A percentile compares a stretch with the other conserved stretches of the same genome.
phyloP scores from a whole-genome alignment of 73 alveolate species.

The Paramecium pentaurelia region DNA sequence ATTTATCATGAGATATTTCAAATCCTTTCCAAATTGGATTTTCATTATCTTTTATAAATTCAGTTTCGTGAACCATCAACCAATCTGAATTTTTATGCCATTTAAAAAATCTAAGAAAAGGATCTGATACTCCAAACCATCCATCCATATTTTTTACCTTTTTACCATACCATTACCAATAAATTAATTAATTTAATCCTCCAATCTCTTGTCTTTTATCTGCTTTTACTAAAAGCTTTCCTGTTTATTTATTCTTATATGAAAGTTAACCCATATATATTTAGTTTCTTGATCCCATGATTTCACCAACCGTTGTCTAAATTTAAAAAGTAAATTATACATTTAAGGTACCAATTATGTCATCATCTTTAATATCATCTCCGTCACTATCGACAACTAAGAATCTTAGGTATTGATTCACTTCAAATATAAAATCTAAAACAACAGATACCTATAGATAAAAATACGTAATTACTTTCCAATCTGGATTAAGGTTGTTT shows the following conservation, averaged over 20 bases:
- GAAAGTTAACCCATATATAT: neutral
- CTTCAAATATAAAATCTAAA: neutral
- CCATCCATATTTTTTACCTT: slow-evolving; percentile 6
- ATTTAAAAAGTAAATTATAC: neutral
- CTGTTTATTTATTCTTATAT: neutral
- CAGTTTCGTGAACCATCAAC: slow-evolving; percentile 41
- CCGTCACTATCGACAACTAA: neutral
- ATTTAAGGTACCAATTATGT: neutral
- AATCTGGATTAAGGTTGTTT: slow-evolving; percentile 1
- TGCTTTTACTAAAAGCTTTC: slow-evolving; percentile 33
- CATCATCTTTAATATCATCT: neutral
- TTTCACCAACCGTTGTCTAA: slow-evolving; percentile 47
- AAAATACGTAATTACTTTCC: neutral
- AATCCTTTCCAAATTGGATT: slow-evolving; percentile 33
- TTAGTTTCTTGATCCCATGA: slow-evolving; percentile 57
- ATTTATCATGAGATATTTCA: neutral
- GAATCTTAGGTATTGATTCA: neutral
- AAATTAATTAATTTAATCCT: neutral
- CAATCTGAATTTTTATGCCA: neutral
- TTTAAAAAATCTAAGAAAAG: slow-evolving; percentile 19
- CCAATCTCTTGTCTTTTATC: slow-evolving; percentile 27
- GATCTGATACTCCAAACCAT: slow-evolving; percentile 4
- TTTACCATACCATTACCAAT: slow-evolving; percentile 21
- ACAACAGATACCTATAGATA: neutral
- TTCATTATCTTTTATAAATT: neutral